Percentiles rank a stretch among this genome's conserved stretches.
These are phyloP conservation scores for Pseudopyricularia cyperi DNA, from an alignment of 2,329 filamentous ascomycete species.

Conservation along the genomic window DNA sequence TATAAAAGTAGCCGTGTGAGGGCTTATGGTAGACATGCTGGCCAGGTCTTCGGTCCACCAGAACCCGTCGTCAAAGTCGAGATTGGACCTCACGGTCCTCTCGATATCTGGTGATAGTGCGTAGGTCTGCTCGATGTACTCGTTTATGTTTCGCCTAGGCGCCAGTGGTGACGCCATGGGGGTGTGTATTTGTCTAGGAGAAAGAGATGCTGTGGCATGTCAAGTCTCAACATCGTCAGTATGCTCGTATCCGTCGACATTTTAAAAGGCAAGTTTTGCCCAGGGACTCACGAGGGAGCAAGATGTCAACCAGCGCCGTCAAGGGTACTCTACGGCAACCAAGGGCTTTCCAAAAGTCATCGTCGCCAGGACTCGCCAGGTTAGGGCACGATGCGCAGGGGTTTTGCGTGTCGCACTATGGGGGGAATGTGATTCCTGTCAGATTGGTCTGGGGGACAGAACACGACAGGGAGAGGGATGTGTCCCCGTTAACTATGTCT, in stretches of 20 bases:
- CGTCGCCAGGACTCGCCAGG: constrained; percentile 17
- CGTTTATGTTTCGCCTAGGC: constrained; percentile 36
- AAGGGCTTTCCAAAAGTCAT: constrained; percentile 33
- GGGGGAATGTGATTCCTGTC: constrained; percentile 5
- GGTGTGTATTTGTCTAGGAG: constrained; percentile 21
- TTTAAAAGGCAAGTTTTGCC: not conserved
- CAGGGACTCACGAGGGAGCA: constrained; percentile 31
- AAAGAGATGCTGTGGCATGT: not conserved
- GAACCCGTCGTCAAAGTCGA: constrained; percentile 43
- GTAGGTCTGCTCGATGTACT: constrained; percentile 34
- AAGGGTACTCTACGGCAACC: constrained; percentile 39
- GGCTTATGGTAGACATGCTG: constrained; percentile 23
- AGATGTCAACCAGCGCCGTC: constrained; percentile 30
- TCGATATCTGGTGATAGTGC: constrained; percentile 24
- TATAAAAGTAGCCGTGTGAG: constrained; percentile 22
- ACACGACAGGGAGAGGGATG: not conserved
- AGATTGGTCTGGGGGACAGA: constrained; percentile 9
- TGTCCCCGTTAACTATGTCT: not conserved
- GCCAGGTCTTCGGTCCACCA: constrained; percentile 43
- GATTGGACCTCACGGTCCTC: constrained; percentile 26
- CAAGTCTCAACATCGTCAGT: not conserved
- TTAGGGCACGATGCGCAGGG: constrained; percentile 34
- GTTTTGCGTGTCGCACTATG: constrained; percentile 38
- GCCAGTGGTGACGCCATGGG: constrained; percentile 36
- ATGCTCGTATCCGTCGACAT: not conserved